Evolutionary conservation across 148 eudicot species (phyloP).

Genomic region (Vaccinium corymbosum): DNA sequence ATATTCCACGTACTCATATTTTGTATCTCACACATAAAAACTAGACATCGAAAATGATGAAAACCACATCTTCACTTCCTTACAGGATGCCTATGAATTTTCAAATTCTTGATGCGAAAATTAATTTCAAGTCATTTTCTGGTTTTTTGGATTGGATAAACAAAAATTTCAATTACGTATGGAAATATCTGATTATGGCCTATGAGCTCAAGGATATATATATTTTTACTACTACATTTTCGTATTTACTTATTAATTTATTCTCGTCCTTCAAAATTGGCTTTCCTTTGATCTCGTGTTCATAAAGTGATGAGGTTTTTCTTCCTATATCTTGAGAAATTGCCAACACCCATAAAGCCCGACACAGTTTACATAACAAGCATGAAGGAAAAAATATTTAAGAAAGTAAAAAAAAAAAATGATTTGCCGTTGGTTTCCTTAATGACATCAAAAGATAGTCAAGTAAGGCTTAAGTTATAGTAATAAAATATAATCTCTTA

Average conservation of each 20-base stretch:
- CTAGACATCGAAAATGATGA: too few relatives aligned
- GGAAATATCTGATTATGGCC: neutral
- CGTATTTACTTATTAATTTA: neutral
- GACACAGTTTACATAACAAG: neutral
- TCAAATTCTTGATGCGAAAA: too few relatives aligned
- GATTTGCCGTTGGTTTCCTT: neutral
- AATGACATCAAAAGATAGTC: neutral
- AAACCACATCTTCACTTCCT: too few relatives aligned
- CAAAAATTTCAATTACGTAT: neutral
- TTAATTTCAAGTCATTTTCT: neutral
- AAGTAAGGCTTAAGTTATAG: neutral
- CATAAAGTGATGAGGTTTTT: neutral
- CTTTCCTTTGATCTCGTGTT: neutral
- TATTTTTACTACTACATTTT: too few relatives aligned
- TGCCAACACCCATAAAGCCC: constrained; percentile 7
- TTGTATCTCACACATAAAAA: too few relatives aligned
- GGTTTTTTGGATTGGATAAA: neutral
- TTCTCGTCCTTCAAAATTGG: neutral
- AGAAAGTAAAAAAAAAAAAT: neutral
- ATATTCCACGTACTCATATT: too few relatives aligned
- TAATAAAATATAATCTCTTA: neutral
- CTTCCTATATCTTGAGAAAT: constrained; percentile 2
- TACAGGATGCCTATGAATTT: too few relatives aligned
- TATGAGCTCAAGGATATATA: neutral
- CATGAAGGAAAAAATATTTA: neutral